Conservation (phyloP, 768 basidiomycete species). For the Tulasnella sp. region DNA sequence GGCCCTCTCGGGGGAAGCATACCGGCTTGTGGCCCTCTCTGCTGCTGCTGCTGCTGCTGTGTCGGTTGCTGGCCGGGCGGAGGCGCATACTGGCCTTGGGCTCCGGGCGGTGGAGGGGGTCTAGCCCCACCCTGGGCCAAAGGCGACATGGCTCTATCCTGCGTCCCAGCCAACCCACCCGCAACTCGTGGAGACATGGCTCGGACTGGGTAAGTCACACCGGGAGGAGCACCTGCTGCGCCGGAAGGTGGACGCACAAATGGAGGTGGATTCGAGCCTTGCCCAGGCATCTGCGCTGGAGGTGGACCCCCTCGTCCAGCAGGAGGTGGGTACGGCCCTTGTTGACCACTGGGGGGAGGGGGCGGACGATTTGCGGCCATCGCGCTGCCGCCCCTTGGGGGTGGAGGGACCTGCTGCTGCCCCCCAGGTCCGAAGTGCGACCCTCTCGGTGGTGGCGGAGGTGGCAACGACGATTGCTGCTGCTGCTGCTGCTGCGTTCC, state of each 20-base stretch:
- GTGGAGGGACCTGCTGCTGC: slow-evolving; percentile 22
- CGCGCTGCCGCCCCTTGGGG: slow-evolving; percentile 13
- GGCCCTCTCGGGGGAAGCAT: neutral
- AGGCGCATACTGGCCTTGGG: slow-evolving; percentile 32
- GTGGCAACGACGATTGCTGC: slow-evolving; percentile 25
- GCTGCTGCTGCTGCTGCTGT: slow-evolving; percentile 21
- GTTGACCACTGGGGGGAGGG: slow-evolving; percentile 31
- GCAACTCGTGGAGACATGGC: slow-evolving; percentile 8
- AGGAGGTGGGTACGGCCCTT: slow-evolving; percentile 25
- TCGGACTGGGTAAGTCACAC: slow-evolving; percentile 5
- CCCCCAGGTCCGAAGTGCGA: slow-evolving; percentile 34
- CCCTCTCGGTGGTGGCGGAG: slow-evolving; percentile 23
- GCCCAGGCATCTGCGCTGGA: slow-evolving; percentile 26
- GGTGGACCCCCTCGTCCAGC: slow-evolving; percentile 25
- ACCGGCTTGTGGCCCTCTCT: slow-evolving; percentile 21
- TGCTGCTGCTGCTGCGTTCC: slow-evolving; percentile 33
- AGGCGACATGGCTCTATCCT: slow-evolving; percentile 8
- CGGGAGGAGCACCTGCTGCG: neutral
- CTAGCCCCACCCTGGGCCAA: slow-evolving; percentile 32
- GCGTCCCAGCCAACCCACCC: slow-evolving; percentile 1
- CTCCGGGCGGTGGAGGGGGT: slow-evolving; percentile 37
- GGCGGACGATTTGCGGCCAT: slow-evolving; percentile 24
- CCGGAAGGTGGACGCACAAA: slow-evolving; percentile 11
- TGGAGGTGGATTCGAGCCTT: slow-evolving; percentile 11
- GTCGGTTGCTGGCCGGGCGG: slow-evolving; percentile 21